Evolutionary conservation across 345 rosid species (phyloP), one percentile per base, ranked within the genome.

Genomic region (Acer negundo): DNA sequence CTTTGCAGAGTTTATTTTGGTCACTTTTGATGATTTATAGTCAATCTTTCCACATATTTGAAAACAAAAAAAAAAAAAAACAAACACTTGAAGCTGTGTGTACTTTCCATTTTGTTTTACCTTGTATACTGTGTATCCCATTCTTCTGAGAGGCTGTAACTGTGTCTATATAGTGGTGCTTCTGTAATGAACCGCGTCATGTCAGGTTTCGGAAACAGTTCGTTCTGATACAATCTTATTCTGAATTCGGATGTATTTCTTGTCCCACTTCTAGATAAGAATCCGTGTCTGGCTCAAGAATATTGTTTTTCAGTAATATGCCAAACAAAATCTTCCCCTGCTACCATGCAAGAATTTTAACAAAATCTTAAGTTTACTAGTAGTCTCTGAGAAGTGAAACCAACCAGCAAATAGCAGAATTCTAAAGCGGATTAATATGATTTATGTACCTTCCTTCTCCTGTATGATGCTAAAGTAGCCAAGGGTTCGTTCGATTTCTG

Each of bases 281-380:
- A 79, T 86, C 73, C 20, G 75, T 38, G 10, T 82, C 77, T 35
- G 40, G 77, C 74, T 56, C 80, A 5, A 15, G 62, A 15, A 26
- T 8, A 35, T 90, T 84, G 10, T 78, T 64, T 80, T 84, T 86
- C 78, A 94, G 83, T 77, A 95, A 82, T 81, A 91, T 82, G 31
- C 99, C 98, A 40, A 95, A 95, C 70, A 95, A 81, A 61, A 95
- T 93, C 87, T 90, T 95, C 35, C 99, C 98, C 99, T 95, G 97
- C 56, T 67, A 75, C 80, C 71, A 81, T 5, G 28, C 35, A 74
- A 56, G 42, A 67, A 49, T 77, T 68, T 55, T 10, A 49, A 28
- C 20, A 55, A 75, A 22, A 75, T 15, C 19, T 59, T 28, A 28
- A 22, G 17, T 8, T 65, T 20, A 63, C 26, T 65, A 5, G 38